phyloP scores from a whole-genome alignment of 306 rosid genomes.

The Medicago arabica region DNA sequence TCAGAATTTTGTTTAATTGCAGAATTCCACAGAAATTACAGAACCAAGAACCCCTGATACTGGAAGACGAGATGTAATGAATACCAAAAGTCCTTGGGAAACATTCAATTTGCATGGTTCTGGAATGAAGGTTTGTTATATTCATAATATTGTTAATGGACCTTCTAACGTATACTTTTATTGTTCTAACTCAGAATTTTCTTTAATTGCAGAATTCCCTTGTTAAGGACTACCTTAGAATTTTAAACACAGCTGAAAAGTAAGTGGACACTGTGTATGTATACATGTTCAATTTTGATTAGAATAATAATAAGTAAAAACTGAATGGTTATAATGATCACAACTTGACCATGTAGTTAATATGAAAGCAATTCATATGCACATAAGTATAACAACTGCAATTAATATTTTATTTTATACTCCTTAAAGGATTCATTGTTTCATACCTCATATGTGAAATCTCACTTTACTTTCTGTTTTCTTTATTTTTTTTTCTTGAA shows the following conservation, averaged over 20 bases:
- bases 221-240: conserved; percentile 60
- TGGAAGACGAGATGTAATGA: conserved; percentile 47
- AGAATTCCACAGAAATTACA: conserved; percentile 42
- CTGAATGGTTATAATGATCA: too few species aligned
- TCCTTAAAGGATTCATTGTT: neutral
- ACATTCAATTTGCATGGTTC: conserved; percentile 52
- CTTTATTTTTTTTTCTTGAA: neutral
- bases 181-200: conserved; percentile 20
- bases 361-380: neutral
- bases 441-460: conserved; percentile 14
- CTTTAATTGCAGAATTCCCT: conserved; percentile 62
- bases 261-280: conserved; percentile 47
- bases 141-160: neutral
- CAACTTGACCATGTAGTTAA: too few species aligned
- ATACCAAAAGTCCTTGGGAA: conserved; percentile 76
- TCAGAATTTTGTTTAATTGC: conserved; percentile 30
- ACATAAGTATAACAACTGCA: neutral
- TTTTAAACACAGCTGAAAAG: conserved; percentile 84
- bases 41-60: conserved; percentile 73
- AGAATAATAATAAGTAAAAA: neutral
- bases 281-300: neutral
- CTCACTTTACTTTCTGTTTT: conserved; percentile 24
- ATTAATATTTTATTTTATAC: neutral
- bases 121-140: conserved; percentile 72
- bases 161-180: conserved; percentile 3